phyloP scores from a whole-genome alignment of 2,329 filamentous ascomycete genomes.

The Cephalotrichum gorgonifer region DNA sequence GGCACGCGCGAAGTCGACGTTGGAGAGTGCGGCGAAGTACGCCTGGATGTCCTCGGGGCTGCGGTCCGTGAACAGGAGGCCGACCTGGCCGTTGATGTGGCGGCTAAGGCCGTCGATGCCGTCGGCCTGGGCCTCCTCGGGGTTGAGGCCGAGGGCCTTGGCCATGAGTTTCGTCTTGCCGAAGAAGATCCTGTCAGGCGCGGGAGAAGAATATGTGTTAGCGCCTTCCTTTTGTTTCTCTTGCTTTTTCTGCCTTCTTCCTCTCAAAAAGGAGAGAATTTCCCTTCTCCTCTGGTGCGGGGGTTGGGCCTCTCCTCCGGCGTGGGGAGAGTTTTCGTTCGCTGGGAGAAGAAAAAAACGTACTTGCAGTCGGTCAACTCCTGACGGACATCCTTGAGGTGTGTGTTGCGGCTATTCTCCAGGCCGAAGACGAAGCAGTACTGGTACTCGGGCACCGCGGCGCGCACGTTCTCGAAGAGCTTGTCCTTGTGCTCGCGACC shows the following conservation, averaged over 20 bases:
- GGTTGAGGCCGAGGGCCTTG: conserved; percentile 73
- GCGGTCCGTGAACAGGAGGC: conserved; percentile 82
- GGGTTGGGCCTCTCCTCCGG: too few species aligned
- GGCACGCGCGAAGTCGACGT: conserved; percentile 84
- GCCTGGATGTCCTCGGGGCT: conserved; percentile 52
- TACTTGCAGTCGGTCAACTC: conserved; percentile 80
- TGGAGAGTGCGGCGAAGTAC: conserved; percentile 63
- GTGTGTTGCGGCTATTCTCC: conserved; percentile 97
- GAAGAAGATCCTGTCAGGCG: conserved; percentile 74
- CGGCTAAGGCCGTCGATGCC: conserved; percentile 61
- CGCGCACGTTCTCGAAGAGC: conserved; percentile 81
- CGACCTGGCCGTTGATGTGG: conserved; percentile 72
- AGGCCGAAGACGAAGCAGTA: conserved; percentile 90
- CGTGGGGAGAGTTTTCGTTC: background rate
- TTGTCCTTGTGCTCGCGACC: conserved; percentile 82
- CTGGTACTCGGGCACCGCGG: conserved; percentile 74
- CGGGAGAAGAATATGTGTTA: background rate
- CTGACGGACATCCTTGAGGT: conserved; percentile 80
- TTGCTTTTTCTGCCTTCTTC: background rate
- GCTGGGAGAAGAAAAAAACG: conserved; percentile 15
- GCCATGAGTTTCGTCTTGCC: conserved; percentile 99
- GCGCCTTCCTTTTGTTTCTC: background rate
- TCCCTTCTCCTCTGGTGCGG: background rate
- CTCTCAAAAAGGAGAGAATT: background rate
- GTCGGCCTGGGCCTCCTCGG: conserved; percentile 70